Base-by-base conservation (phyloP, 306 rosid genomes). In the Medicago truncatula region DNA sequence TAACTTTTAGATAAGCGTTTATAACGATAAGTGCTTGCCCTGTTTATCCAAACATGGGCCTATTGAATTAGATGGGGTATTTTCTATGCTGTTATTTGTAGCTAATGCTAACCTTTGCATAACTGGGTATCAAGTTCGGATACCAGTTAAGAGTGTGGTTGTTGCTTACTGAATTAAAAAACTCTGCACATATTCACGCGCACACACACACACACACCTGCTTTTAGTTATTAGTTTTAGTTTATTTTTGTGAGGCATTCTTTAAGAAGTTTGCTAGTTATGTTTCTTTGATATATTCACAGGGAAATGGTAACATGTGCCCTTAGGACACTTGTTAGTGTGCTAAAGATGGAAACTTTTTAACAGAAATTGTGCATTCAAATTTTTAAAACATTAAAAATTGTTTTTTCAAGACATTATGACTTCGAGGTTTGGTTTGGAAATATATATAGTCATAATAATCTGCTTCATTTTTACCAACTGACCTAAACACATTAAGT, bases 191-290 rank as follows among this genome's bases (percentile, higher is more conserved):
- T 31, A n/a, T 34, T 62, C 44, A 34, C 8, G n/a, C 14, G 7
- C 66, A 13, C 40, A 6, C 65, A 31, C 44, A 34, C n/a, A 39
- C 14, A 15, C 66, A 13, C 40, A 7, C 66, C 44, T 70, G 16
- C 74, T 14, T 63, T 60, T 52, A 25, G 69, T 53, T 39, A 6
- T 16, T 14, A 63, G 1, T 12, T 36, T 16, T 68, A 6, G 25
- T 60, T 25, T 9, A 38, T 56, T 70, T 70, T 78, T 10, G 6
- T 76, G 28, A 20, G 49, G 67, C n/a, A 39, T 81, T 75, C 10
- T 54, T 62, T 54, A 11, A 43, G 53, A 63, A 31, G 38, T 53
- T 70, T 71, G 39, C 81, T 62, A 34, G 73, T 41, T 62, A 60
- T 23, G 18, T 40, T 81, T 75, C 44, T 50, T 41, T 62, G 54